phyloP scores from a whole-genome alignment of 2,329 filamentous ascomycete species.

The Colletotrichum lini region DNA sequence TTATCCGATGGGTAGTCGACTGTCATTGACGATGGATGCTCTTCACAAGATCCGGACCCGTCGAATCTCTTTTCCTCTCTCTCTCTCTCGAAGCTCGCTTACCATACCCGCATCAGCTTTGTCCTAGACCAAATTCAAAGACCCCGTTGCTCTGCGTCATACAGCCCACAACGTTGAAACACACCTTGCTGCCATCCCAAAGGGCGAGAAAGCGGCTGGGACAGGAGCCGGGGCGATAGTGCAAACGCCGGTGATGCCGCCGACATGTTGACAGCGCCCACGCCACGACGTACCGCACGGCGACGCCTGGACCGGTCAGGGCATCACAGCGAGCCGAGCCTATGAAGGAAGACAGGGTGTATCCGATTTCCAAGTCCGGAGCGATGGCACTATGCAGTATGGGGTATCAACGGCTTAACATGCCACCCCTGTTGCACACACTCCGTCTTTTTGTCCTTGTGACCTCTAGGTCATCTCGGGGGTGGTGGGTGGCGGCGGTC shows the following conservation, averaged over 20 bases:
- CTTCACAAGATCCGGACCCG: constrained; percentile 9
- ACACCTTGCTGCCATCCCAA: constrained; percentile 32
- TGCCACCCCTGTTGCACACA: constrained; percentile 32
- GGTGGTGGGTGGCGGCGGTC: background rate
- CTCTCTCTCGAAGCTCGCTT: constrained; percentile 17
- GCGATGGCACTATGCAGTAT: too few species aligned
- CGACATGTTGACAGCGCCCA: constrained; percentile 37
- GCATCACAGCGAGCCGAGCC: constrained; percentile 28
- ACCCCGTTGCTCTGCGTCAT: constrained; percentile 23
- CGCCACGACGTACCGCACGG: constrained; percentile 23
- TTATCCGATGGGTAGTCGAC: constrained; percentile 31
- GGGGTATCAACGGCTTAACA: constrained; percentile 38
- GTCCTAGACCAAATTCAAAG: constrained; percentile 15
- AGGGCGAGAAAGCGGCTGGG: constrained; percentile 22
- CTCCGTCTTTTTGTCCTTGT: constrained; percentile 35
- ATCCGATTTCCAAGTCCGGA: too few species aligned
- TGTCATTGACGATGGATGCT: constrained; percentile 9
- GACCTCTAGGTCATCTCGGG: constrained; percentile 38
- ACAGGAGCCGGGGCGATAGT: background rate
- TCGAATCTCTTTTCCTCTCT: constrained; percentile 31
- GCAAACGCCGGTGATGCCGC: constrained; percentile 32
- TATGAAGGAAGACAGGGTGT: constrained; percentile 11
- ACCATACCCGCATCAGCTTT: constrained; percentile 12
- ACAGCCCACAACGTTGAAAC: constrained; percentile 37
- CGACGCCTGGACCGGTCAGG: constrained; percentile 39